These are phyloP conservation scores for Gaertneriomyces semiglobifer DNA, from an alignment of 192 early-diverging fungal species.

Conservation along the genomic window DNA sequence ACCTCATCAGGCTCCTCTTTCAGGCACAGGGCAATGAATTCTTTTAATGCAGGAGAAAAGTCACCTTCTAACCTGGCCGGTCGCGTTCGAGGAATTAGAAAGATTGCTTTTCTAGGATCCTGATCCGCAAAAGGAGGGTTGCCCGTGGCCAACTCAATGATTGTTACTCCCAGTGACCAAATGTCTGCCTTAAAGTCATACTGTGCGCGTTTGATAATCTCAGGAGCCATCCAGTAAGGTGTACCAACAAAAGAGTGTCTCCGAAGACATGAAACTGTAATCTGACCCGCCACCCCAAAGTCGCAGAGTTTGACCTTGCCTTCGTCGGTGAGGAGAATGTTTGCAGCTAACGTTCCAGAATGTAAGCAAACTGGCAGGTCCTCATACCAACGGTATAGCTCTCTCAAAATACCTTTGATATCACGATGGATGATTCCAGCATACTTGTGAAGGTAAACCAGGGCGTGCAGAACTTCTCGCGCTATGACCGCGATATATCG, in stretches of 20 bases:
- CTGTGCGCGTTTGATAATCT: conserved; percentile 48
- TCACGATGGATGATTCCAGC: conserved; percentile 94
- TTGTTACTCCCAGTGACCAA: conserved; percentile 98
- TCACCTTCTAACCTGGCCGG: conserved; percentile 77
- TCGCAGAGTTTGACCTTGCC: conserved; percentile 57
- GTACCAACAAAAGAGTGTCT: conserved; percentile 91
- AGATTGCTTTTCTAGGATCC: conserved; percentile 85
- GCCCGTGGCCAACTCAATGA: conserved; percentile 94
- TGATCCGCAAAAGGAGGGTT: conserved; percentile 90
- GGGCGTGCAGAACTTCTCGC: conserved; percentile 80
- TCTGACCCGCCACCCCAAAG: conserved; percentile 62
- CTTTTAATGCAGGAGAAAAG: conserved; percentile 76
- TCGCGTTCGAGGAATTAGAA: conserved; percentile 77
- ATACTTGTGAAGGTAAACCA: conserved; percentile 87
- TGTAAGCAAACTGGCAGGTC: background rate
- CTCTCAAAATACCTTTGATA: conserved; percentile 73
- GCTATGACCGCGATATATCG: conserved; percentile 84
- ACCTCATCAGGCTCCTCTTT: conserved; percentile 82
- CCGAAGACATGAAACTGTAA: conserved; percentile 37
- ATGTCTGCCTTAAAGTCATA: conserved; percentile 98
- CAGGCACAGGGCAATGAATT: conserved; percentile 84
- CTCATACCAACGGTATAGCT: background rate
- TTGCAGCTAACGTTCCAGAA: conserved; percentile 55
- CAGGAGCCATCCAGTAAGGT: conserved; percentile 64
- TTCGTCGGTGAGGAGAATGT: conserved; percentile 52